Evolutionary conservation across 2,329 filamentous ascomycete species (phyloP).

Genomic region (Cercospora sp.): DNA sequence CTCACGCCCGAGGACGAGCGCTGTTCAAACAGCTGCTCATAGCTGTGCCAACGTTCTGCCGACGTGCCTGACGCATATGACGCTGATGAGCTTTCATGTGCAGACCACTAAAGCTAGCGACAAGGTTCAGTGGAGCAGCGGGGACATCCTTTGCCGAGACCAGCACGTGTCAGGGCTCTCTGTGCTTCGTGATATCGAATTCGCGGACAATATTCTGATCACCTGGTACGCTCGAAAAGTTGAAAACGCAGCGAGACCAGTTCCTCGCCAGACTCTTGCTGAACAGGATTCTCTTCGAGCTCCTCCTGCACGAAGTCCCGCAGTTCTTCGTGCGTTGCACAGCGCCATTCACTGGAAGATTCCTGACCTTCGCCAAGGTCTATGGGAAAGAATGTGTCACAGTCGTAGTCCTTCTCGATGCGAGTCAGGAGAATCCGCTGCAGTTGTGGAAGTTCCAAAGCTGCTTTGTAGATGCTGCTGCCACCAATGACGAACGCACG

Average conservation of each 20-base stretch:
- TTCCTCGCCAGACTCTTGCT: conserved; percentile 57
- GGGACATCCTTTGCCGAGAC: conserved; percentile 11
- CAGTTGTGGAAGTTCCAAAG: conserved; percentile 61
- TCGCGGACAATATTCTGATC: not conserved
- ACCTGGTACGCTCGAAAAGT: conserved; percentile 33
- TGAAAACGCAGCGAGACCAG: conserved; percentile 36
- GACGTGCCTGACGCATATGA: conserved; percentile 15
- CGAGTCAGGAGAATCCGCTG: conserved; percentile 69
- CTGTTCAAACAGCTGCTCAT: not conserved
- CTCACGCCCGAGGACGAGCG: not conserved
- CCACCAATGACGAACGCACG: conserved; percentile 88
- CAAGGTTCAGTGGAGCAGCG: conserved; percentile 18
- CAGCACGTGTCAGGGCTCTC: conserved; percentile 6
- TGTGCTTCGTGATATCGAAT: not conserved
- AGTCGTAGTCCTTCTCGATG: conserved; percentile 69
- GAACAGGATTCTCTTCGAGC: conserved; percentile 57
- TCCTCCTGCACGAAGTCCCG: conserved; percentile 67
- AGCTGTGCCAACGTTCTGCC: conserved; percentile 5
- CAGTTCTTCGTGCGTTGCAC: conserved; percentile 55
- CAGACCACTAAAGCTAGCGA: conserved; percentile 10
- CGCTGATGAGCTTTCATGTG: conserved; percentile 20
- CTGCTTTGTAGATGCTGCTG: conserved; percentile 76
- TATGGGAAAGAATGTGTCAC: conserved; percentile 74
- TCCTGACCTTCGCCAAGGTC: conserved; percentile 47
- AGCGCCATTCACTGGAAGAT: conserved; percentile 54